Percentiles rank a stretch among this genome's conserved stretches.
Conservation (phyloP, 2,329 filamentous ascomycete genomes). For the Chalaropsis thielavioides region DNA sequence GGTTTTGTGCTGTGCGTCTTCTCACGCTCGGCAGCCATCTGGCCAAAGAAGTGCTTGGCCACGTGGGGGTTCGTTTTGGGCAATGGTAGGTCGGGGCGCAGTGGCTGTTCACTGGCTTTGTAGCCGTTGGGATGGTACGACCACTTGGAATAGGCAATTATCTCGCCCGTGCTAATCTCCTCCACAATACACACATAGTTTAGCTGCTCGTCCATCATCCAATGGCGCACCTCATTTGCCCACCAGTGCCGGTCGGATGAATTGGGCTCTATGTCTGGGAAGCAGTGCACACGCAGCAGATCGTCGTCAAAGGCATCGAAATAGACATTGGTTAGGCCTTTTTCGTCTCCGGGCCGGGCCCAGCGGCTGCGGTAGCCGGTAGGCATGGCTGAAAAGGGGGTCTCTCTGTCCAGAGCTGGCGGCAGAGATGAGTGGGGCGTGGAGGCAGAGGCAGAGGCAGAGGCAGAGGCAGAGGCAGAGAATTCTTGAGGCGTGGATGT, state of each 20-base stretch:
- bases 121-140: constrained; percentile 16
- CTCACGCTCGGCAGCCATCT: constrained; percentile 13
- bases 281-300: constrained; percentile 12
- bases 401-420: not conserved
- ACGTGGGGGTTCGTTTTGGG: constrained; percentile 7
- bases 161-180: not conserved
- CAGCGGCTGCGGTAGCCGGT: constrained; percentile 12
- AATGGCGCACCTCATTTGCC: constrained; percentile 10
- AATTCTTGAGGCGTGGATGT: not conserved
- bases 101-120: not conserved
- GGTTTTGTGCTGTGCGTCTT: constrained; percentile 14
- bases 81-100: not conserved
- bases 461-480: not conserved
- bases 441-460: not conserved
- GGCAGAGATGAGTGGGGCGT: not conserved
- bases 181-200: constrained; percentile 13
- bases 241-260: constrained; percentile 11
- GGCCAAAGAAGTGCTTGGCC: constrained; percentile 13
- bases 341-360: constrained; percentile 7
- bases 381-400: not conserved
- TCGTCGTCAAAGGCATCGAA: constrained; percentile 14
- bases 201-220: constrained; percentile 7
- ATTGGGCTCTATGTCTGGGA: constrained; percentile 8
- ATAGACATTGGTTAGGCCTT: constrained; percentile 14
- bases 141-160: constrained; percentile 17